A percentile compares a stretch with the other conserved stretches of the same genome.
These are phyloP conservation scores for Russula lepida DNA, from an alignment of 768 basidiomycete genomes.

Conservation along the genomic window DNA sequence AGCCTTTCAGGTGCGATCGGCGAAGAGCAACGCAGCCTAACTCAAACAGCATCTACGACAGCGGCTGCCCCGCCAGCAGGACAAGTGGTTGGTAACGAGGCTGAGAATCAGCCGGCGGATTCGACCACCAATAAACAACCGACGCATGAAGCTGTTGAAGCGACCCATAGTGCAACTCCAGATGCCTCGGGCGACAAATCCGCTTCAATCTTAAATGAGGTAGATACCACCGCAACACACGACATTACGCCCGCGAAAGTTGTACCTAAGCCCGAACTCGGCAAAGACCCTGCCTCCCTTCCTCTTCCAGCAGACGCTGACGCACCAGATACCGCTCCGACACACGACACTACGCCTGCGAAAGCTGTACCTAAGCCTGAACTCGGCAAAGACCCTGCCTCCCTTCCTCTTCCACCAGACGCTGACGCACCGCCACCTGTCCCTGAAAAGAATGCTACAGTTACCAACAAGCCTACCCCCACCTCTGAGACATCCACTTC, in stretches of 20 bases:
- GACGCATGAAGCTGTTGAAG: background rate
- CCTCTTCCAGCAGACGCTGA: background rate
- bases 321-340: background rate
- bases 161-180: background rate
- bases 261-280: background rate
- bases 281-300: background rate
- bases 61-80: background rate
- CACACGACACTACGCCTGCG: background rate
- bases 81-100: background rate
- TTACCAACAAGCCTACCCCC: background rate
- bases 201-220: background rate
- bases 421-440: background rate
- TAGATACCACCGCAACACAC: background rate
- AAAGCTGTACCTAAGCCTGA: background rate
- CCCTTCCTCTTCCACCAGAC: background rate
- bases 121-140: background rate
- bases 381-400: background rate
- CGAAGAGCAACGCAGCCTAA: background rate
- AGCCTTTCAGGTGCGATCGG: background rate
- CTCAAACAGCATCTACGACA: background rate
- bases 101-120: background rate
- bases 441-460: background rate
- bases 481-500: background rate
- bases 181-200: background rate
- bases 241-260: background rate